Evolutionary conservation across 495 filamentous ascomycete species (phyloP), one percentile per base, ranked within the genome.

Genomic region (Podospora sp.): DNA sequence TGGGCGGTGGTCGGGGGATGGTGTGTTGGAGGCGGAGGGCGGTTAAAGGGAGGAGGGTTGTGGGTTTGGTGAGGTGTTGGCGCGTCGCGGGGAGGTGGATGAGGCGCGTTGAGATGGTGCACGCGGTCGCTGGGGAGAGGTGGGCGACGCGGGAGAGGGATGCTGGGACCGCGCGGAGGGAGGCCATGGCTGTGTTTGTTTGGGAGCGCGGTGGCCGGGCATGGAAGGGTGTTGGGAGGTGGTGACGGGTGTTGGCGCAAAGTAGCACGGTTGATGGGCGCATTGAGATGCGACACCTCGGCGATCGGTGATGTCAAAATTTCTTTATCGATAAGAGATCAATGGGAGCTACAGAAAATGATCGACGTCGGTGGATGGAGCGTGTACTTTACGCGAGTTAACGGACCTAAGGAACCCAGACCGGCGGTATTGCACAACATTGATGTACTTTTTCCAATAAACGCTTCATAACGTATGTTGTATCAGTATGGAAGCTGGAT

Each of bases 1-100:
- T 71, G 69, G 18, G 29, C n/a, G 63, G 22, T 12, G 79, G 75
- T 57, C 74, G 74, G 8, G 79, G 77, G 74, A 80, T 79, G 63
- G 74, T 36, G 70, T 80, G 77, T 14, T 74, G 71, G 65, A 75
- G 73, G 40, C 77, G 75, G 64, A 63, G 29, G 21, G 68, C 22
- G 26, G 49, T 63, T 11, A 49, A 52, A 33, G 22, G 66, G 66
- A 20, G 53, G 35, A 20, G 62, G 20, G 8, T 14, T 12, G 35
- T 16, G 20, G 62, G n/a, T 27, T 53, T 22, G 24, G 6, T 35
- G 50, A 40, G 50, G 29, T 12, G 52, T 2, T 36, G 62, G 49
- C 25, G 61, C 16, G 7, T 52, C 20, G 59, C 35, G 59, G 59
- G 12, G 61, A 18, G 25, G 49, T 29, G 21, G 61, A 63, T 20